Conservation (phyloP, 805 yeast genomes). For the Starmera caribaea region DNA sequence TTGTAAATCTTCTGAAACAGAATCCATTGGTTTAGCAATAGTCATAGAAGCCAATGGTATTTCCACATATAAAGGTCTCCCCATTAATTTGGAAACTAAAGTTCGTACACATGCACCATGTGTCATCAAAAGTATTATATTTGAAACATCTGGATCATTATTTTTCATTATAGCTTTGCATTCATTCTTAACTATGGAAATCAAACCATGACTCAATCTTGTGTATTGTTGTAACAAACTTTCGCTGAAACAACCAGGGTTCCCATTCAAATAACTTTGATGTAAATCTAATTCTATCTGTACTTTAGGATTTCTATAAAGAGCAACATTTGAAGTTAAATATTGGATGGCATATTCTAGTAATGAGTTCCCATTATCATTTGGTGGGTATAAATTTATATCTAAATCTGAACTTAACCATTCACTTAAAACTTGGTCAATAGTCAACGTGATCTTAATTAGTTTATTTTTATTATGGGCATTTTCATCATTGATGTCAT, state of each 20-base stretch:
- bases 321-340: slow-evolving; percentile 19
- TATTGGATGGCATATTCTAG: slow-evolving; percentile 29
- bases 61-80: slow-evolving; percentile 29
- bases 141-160: slow-evolving; percentile 17
- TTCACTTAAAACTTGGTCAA: slow-evolving; percentile 33
- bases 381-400: slow-evolving; percentile 31
- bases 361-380: slow-evolving; percentile 33
- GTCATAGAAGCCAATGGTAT: slow-evolving; percentile 27
- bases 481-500: neutral
- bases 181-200: slow-evolving; percentile 21
- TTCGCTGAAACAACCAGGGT: slow-evolving; percentile 35
- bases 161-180: slow-evolving; percentile 17
- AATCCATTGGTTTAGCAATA: slow-evolving; percentile 10
- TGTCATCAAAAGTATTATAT: slow-evolving; percentile 26
- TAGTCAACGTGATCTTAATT: slow-evolving; percentile 18
- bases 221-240: slow-evolving; percentile 24
- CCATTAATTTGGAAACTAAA: slow-evolving; percentile 26
- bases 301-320: slow-evolving; percentile 11
- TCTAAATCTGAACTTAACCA: slow-evolving; percentile 34
- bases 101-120: slow-evolving; percentile 36
- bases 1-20: neutral
- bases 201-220: slow-evolving; percentile 26
- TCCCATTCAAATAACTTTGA: slow-evolving; percentile 27
- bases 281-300: slow-evolving; percentile 23
- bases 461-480: slow-evolving; percentile 1